These are phyloP conservation scores for Fusarium nelsonii DNA, from an alignment of 2,329 filamentous ascomycete genomes.

Conservation along the genomic window DNA sequence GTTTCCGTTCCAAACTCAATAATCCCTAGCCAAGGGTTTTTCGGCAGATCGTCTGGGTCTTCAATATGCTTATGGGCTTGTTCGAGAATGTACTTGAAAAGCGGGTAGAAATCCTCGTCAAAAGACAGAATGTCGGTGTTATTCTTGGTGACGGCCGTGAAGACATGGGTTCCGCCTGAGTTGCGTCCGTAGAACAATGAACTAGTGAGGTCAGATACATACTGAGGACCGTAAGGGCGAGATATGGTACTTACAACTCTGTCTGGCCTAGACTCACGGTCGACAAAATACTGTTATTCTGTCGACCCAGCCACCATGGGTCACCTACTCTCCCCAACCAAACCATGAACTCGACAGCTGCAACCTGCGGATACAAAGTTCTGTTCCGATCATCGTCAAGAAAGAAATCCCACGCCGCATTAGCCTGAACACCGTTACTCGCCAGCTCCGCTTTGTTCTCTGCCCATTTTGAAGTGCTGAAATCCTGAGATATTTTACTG, in stretches of 20 bases:
- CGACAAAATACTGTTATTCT: conserved; percentile 38
- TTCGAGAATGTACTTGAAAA: conserved; percentile 44
- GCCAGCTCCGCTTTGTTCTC: conserved; percentile 35
- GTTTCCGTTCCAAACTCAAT: conserved; percentile 46
- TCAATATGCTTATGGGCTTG: conserved; percentile 33
- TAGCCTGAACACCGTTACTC: conserved; percentile 24
- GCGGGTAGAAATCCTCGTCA: conserved; percentile 44
- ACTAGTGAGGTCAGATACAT: neutral
- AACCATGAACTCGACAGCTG: conserved; percentile 44
- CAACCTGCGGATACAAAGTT: conserved; percentile 41
- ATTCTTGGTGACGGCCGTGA: conserved; percentile 36
- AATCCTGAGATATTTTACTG: conserved; percentile 18
- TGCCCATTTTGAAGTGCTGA: conserved; percentile 24
- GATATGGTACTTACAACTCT: conserved; percentile 36
- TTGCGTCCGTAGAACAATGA: conserved; percentile 45
- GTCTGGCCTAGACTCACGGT: conserved; percentile 41
- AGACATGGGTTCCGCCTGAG: conserved; percentile 43
- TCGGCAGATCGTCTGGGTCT: conserved; percentile 34
- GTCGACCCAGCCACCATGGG: conserved; percentile 45
- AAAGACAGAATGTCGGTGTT: conserved; percentile 40
- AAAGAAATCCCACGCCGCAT: conserved; percentile 48
- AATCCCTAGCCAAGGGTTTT: conserved; percentile 40
- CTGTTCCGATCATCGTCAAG: conserved; percentile 43
- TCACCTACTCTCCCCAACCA: conserved; percentile 45
- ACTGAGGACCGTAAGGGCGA: fast-evolving